Percentiles rank a stretch among this genome's conserved stretches.
Conservation (phyloP, 495 filamentous ascomycete species). For the Hyaloscypha hepaticicola region DNA sequence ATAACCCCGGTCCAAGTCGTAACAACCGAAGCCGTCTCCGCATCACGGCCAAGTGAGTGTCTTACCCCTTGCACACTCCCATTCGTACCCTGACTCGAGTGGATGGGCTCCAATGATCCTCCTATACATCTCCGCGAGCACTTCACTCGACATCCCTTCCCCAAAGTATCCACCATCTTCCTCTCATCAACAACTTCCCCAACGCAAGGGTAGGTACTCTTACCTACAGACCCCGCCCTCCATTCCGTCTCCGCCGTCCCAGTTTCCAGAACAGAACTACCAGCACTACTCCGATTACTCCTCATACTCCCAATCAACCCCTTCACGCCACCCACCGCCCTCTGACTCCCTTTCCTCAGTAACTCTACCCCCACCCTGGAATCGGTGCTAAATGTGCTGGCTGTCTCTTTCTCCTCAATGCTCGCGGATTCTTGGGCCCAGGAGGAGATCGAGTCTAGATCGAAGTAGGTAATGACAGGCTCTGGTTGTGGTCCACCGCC, state of each 20-base stretch:
- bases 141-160: conserved; percentile 7
- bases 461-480: background rate
- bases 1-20: background rate
- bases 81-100: background rate
- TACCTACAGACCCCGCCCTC: background rate
- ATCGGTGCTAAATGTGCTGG: background rate
- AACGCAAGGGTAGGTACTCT: background rate
- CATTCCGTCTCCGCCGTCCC: background rate
- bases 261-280: no score
- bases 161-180: background rate
- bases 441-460: background rate
- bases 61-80: background rate
- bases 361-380: background rate
- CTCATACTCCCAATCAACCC: background rate
- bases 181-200: background rate
- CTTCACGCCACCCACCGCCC: background rate
- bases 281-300: background rate
- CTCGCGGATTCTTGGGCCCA: background rate
- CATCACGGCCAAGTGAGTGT: background rate
- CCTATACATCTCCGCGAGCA: conserved; percentile 5
- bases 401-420: no score
- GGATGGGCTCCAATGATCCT: conserved; percentile 14
- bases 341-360: background rate
- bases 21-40: background rate
- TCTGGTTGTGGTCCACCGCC: background rate